Evolutionary conservation across 1,284 basidiomycete species (phyloP).

Genomic region (Phenoliferia sp.): DNA sequence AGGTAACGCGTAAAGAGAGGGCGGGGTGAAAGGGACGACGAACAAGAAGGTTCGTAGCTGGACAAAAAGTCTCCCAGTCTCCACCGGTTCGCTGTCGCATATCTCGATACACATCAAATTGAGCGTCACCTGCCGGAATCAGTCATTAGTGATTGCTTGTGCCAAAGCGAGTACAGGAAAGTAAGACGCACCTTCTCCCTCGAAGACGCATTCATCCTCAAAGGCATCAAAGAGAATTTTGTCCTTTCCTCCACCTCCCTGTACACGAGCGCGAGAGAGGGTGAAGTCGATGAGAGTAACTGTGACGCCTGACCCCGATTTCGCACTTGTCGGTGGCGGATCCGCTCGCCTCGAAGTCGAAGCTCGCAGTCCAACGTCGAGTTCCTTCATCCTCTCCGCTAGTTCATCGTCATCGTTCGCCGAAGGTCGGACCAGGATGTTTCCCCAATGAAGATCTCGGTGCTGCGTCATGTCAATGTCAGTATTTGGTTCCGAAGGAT

Average conservation of each 20-base stretch:
- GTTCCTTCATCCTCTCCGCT: conserved; percentile 20
- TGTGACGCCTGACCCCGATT: too few species aligned
- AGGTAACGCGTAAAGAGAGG: too few species aligned
- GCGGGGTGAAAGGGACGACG: conserved; percentile 34
- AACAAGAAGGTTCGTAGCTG: conserved; percentile 84
- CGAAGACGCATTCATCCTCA: conserved; percentile 41
- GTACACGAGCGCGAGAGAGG: conserved; percentile 57
- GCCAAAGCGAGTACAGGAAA: conserved; percentile 50
- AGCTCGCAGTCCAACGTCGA: conserved; percentile 35
- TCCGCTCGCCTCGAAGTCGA: conserved; percentile 52
- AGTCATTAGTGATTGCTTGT: conserved; percentile 54
- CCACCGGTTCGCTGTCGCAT: conserved; percentile 63
- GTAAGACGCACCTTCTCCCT: conserved; percentile 33
- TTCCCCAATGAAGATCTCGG: conserved; percentile 97
- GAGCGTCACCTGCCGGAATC: conserved; percentile 65
- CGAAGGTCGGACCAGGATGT: conserved; percentile 70
- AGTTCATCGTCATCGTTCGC: conserved; percentile 34
- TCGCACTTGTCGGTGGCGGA: conserved; percentile 42
- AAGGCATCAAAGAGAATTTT: conserved; percentile 37
- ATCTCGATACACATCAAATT: conserved; percentile 89
- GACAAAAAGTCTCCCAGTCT: conserved; percentile 66
- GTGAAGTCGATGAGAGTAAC: conserved; percentile 92
- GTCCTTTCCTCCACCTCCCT: conserved; percentile 50
- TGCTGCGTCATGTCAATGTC: conserved; percentile 55
- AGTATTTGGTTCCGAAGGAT: not conserved